phyloP scores from a whole-genome alignment of 768 basidiomycete species.

The Xanthoconium purpureum region DNA sequence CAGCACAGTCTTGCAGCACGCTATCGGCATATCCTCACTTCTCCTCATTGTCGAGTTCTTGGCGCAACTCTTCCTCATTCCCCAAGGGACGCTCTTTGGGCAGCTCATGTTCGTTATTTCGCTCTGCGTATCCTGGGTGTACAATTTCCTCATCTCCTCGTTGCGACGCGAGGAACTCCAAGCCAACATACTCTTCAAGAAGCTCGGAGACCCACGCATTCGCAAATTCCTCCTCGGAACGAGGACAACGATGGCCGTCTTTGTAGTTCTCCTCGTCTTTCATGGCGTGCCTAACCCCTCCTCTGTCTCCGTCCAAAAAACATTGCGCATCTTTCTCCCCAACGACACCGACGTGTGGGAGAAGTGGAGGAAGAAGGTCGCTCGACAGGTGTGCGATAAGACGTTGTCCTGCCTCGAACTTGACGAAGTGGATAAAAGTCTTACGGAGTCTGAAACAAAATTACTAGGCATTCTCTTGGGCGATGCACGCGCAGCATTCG shows the following conservation, averaged over 20 bases:
- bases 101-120: slow-evolving; percentile 35
- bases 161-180: slow-evolving; percentile 29
- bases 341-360: slow-evolving; percentile 25
- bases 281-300: slow-evolving; percentile 3
- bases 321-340: slow-evolving; percentile 10
- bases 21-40: slow-evolving; percentile 26
- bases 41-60: slow-evolving; percentile 31
- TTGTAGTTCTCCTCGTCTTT: slow-evolving; percentile 12
- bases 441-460: background rate
- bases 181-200: slow-evolving; percentile 17
- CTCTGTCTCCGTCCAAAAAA: slow-evolving; percentile 3
- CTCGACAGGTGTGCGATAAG: slow-evolving; percentile 6
- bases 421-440: background rate
- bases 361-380: slow-evolving; percentile 20
- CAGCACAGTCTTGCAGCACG: background rate
- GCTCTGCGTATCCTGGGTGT: slow-evolving; percentile 33
- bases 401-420: slow-evolving; percentile 2
- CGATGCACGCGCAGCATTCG: slow-evolving; percentile 16
- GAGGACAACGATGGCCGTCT: slow-evolving; percentile 17
- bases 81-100: slow-evolving; percentile 32
- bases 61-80: slow-evolving; percentile 32
- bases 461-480: slow-evolving; percentile 16
- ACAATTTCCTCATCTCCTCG: slow-evolving; percentile 30
- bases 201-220: slow-evolving; percentile 10
- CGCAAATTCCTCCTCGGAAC: slow-evolving; percentile 14